These are phyloP conservation scores for Paspalum vaginatum DNA, from an alignment of 176 grass and related monocot species.

Conservation along the genomic window DNA sequence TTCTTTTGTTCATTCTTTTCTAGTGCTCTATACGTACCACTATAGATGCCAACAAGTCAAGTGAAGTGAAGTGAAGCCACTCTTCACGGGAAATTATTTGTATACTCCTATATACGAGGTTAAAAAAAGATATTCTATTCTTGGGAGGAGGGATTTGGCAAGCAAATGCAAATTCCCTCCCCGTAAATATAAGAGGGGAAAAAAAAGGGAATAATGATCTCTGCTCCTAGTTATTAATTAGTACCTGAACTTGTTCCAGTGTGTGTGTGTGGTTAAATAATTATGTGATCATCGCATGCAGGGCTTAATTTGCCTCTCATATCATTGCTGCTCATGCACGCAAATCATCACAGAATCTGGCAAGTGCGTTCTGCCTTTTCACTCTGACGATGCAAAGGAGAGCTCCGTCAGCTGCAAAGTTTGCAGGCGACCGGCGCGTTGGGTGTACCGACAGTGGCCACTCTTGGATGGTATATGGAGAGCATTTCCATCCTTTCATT, in stretches of 20 bases:
- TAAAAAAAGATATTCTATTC: background rate
- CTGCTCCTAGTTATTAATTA: background rate
- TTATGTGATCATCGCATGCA: background rate
- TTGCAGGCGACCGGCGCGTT: background rate
- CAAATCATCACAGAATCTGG: conserved; percentile 44
- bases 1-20: conserved; percentile 62
- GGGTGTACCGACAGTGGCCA: background rate
- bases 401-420: background rate
- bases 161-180: conserved; percentile 40
- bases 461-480: background rate
- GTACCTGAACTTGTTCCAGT: background rate
- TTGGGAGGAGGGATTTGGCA: conserved; percentile 42
- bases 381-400: conserved; percentile 13
- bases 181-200: conserved; percentile 43
- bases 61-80: conserved; percentile 32
- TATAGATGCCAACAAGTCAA: background rate
- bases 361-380: background rate
- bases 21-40: too few relatives aligned
- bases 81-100: conserved; percentile 36
- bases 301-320: background rate
- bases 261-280: background rate
- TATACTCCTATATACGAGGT: conserved; percentile 41
- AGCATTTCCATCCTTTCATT: background rate
- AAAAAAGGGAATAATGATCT: conserved; percentile 9
- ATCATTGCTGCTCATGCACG: conserved; percentile 37